phyloP scores from a whole-genome alignment of 371 early-diverging fungal species.

The Mucor lusitanicus region DNA sequence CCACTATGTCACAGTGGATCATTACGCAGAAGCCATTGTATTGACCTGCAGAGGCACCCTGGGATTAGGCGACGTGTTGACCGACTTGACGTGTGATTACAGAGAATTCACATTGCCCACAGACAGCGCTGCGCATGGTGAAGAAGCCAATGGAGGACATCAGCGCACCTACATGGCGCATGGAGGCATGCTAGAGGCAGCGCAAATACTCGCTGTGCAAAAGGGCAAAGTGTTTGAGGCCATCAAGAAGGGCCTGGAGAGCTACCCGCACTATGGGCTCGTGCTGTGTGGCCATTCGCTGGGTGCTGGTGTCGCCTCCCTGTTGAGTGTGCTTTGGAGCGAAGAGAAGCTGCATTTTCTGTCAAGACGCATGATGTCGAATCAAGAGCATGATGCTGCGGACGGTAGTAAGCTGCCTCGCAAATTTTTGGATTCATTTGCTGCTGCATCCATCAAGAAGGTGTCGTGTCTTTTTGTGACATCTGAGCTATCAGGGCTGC shows the following conservation, averaged over 20 bases:
- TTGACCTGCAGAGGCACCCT: constrained; percentile 91
- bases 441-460: constrained; percentile 8
- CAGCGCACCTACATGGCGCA: constrained; percentile 60
- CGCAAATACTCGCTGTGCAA: constrained; percentile 62
- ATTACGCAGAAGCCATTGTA: constrained; percentile 72
- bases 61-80: constrained; percentile 83
- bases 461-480: constrained; percentile 61
- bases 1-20: constrained; percentile 86
- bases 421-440: constrained; percentile 30
- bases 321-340: constrained; percentile 75
- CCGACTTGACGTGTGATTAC: constrained; percentile 86
- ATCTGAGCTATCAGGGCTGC: constrained; percentile 63
- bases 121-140: constrained; percentile 15
- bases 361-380: constrained; percentile 22
- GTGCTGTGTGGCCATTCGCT: constrained; percentile 82
- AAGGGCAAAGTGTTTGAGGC: constrained; percentile 68
- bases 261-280: constrained; percentile 73
- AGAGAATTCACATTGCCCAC: constrained; percentile 58
- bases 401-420: background rate
- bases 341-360: constrained; percentile 42
- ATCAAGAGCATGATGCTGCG: constrained; percentile 1
- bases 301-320: constrained; percentile 78
- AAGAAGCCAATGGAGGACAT: constrained; percentile 2
- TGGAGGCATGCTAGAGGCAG: constrained; percentile 79
- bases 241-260: constrained; percentile 63